phyloP scores from a whole-genome alignment of 139 green algal genomes.

The Tetradesmus obliquus region DNA sequence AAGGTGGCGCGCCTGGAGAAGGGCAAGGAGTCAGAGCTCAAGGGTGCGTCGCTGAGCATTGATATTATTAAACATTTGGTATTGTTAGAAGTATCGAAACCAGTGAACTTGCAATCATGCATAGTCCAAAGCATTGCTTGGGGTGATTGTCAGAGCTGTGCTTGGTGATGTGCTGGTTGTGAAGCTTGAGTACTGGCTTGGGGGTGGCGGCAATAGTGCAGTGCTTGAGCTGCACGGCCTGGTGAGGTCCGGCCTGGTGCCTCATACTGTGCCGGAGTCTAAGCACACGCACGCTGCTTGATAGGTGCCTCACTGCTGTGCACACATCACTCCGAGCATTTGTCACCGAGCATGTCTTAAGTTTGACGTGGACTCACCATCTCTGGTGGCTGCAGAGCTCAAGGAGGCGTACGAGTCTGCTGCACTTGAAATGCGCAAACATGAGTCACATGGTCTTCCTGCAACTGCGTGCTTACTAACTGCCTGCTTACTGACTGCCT shows the following conservation, averaged over 20 bases:
- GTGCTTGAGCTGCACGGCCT: too few relatives aligned
- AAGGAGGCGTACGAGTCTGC: background rate
- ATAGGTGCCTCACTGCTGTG: too few relatives aligned
- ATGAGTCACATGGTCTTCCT: background rate
- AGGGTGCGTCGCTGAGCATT: conserved; percentile 43
- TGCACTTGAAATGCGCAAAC: background rate
- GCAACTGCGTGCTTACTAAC: background rate
- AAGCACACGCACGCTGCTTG: too few relatives aligned
- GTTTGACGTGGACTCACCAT: background rate
- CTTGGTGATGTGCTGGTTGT: background rate
- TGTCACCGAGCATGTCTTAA: too few relatives aligned
- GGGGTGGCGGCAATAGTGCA: too few relatives aligned
- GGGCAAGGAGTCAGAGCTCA: conserved; percentile 60
- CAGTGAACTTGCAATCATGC: too few relatives aligned
- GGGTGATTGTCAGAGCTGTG: background rate
- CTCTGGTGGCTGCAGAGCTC: background rate
- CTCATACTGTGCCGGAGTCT: too few relatives aligned
- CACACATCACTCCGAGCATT: too few relatives aligned
- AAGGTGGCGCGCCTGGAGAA: conserved; percentile 87
- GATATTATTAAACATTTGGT: background rate
- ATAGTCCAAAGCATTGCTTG: too few relatives aligned
- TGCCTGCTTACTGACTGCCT: background rate
- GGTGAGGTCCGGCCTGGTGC: too few relatives aligned
- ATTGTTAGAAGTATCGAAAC: too few relatives aligned
- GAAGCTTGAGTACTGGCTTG: background rate